Percentiles rank a stretch among this genome's conserved stretches.
Evolutionary conservation across 2,329 filamentous ascomycete species (phyloP).

Genomic region (Ophiostoma sp.): DNA sequence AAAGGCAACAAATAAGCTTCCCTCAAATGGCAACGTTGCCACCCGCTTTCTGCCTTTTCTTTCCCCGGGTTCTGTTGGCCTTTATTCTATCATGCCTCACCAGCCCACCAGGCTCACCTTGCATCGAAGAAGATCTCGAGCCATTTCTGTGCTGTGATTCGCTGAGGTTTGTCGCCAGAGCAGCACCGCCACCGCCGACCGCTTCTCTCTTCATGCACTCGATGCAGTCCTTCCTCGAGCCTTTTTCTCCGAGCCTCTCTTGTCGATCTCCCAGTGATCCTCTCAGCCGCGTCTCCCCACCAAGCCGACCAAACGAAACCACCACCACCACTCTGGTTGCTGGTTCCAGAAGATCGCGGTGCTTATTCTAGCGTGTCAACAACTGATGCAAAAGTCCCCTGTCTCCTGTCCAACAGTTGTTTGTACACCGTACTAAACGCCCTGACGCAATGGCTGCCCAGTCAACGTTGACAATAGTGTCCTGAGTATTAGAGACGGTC

Average conservation of each 20-base stretch:
- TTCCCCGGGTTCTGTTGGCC: not conserved
- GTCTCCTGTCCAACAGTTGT: conserved; percentile 16
- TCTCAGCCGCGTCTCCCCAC: not conserved
- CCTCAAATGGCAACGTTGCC: not conserved
- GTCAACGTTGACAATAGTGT: not conserved
- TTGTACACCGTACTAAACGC: no score
- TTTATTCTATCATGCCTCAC: not conserved
- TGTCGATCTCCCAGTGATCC: not conserved
- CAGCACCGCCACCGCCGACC: not conserved
- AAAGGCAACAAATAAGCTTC: not conserved
- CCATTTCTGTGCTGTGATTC: not conserved
- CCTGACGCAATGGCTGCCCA: not conserved
- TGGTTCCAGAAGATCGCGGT: no score
- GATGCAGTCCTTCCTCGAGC: no score
- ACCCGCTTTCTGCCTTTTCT: not conserved
- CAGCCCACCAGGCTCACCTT: not conserved
- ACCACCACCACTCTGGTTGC: not conserved
- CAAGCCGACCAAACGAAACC: no score
- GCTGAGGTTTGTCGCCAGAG: not conserved
- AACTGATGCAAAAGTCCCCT: not conserved
- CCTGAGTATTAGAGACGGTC: not conserved
- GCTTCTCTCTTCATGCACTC: not conserved
- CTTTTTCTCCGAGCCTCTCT: not conserved
- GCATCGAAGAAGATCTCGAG: not conserved
- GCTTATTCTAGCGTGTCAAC: not conserved